phyloP scores from a whole-genome alignment of 2,329 filamentous ascomycete species.

The Penicillium concentricum region DNA sequence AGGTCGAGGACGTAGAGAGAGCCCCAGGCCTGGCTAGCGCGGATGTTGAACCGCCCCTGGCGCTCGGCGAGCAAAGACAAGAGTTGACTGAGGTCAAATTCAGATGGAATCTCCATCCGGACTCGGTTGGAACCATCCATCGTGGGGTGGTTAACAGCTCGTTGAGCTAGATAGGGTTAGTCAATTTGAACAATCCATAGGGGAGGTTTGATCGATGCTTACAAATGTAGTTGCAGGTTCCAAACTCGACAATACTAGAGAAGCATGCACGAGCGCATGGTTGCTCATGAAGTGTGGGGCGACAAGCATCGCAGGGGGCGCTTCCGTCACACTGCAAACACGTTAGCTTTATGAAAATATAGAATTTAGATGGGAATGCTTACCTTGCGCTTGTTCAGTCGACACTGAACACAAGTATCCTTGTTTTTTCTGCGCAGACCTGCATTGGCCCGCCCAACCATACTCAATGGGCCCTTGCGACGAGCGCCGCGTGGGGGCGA shows the following conservation, averaged over 20 bases:
- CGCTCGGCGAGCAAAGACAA: slow-evolving; percentile 39
- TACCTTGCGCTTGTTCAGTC: slow-evolving; percentile 47
- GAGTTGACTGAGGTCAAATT: slow-evolving; percentile 41
- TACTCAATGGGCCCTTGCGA: slow-evolving; percentile 42
- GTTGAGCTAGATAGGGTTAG: slow-evolving; percentile 39
- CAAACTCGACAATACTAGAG: slow-evolving; percentile 45
- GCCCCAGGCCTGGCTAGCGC: slow-evolving; percentile 43
- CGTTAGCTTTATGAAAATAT: slow-evolving; percentile 10
- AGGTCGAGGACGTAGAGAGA: slow-evolving; percentile 45
- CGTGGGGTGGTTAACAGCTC: slow-evolving; percentile 44
- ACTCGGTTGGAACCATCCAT: slow-evolving; percentile 35
- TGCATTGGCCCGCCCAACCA: slow-evolving; percentile 42
- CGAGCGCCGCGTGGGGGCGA: slow-evolving; percentile 44
- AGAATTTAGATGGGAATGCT: slow-evolving; percentile 1
- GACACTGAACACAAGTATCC: slow-evolving; percentile 46
- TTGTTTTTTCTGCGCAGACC: slow-evolving; percentile 45
- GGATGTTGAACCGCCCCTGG: slow-evolving; percentile 45
- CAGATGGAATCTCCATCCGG: slow-evolving; percentile 42
- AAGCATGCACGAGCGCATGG: slow-evolving; percentile 47
- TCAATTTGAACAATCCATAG: not conserved
- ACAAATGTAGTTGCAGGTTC: slow-evolving; percentile 49
- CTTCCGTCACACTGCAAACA: slow-evolving; percentile 41
- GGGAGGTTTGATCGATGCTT: slow-evolving; percentile 15
- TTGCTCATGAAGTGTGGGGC: slow-evolving; percentile 43
- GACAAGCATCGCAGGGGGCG: slow-evolving; percentile 43